Evolutionary conservation across 1,139 yeast genomes (phyloP).

Genomic region (Kodamaea derodonti): DNA sequence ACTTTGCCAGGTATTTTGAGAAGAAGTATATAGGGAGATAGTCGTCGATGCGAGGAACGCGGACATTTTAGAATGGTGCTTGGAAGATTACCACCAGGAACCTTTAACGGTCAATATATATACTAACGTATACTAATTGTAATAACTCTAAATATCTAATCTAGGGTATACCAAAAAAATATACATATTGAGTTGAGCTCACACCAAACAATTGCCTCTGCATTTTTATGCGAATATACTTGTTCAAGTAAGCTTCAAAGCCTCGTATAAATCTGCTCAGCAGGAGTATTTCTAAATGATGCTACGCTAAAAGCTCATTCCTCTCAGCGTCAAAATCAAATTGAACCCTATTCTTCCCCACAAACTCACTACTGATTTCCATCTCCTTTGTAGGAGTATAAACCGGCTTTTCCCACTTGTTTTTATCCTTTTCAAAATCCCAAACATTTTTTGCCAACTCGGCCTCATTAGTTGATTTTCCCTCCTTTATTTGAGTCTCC

Average conservation of each 20-base stretch:
- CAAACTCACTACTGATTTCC: conserved; percentile 1
- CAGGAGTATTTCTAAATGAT: too few species aligned
- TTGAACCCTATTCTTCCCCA: conserved; percentile 17
- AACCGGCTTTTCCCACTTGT: conserved; percentile 51
- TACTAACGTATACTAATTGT: neutral
- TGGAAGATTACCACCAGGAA: neutral
- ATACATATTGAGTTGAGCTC: too few species aligned
- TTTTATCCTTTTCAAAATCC: conserved; percentile 54
- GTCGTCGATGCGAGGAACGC: neutral
- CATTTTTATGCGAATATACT: too few species aligned
- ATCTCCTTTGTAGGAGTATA: conserved; percentile 21
- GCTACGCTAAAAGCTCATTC: conserved; percentile 25
- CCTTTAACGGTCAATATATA: neutral
- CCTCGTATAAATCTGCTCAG: too few species aligned
- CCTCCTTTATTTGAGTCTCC: conserved; percentile 21
- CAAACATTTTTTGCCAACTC: conserved; percentile 39
- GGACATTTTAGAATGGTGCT: neutral
- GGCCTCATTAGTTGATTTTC: conserved; percentile 17
- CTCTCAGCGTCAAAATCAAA: conserved; percentile 17
- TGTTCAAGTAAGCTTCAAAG: too few species aligned
- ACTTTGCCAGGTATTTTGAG: conserved; percentile 25
- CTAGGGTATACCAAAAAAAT: too few species aligned
- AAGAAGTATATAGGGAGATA: conserved; percentile 14
- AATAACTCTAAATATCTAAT: too few species aligned
- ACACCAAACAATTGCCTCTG: too few species aligned